phyloP scores from a whole-genome alignment of 1,139 yeast species.

The Yamadazyma membranifaciens region DNA sequence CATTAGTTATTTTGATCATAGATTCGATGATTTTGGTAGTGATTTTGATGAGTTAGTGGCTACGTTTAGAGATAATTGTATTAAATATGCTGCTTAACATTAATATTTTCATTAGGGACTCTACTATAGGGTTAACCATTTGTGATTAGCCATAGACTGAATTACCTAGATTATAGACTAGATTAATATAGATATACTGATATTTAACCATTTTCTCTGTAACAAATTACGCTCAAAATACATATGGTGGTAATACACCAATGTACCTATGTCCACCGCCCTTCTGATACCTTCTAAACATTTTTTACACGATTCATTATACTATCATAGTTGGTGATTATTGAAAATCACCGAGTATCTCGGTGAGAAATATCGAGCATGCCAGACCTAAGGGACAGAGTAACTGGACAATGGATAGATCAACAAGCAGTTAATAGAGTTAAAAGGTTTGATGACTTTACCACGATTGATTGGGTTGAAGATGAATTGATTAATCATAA shows the following conservation, averaged over 20 bases:
- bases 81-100: constrained; percentile 12
- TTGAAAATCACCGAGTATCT: too few relatives aligned
- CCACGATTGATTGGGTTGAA: constrained; percentile 82
- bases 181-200: too few relatives aligned
- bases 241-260: too few relatives aligned
- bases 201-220: too few relatives aligned
- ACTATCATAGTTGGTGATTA: too few relatives aligned
- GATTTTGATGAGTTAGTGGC: constrained; percentile 25
- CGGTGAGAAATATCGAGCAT: not conserved
- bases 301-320: too few relatives aligned
- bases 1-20: constrained; percentile 26
- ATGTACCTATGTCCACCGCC: too few relatives aligned
- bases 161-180: too few relatives aligned
- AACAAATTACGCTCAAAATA: too few relatives aligned
- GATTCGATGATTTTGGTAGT: constrained; percentile 12
- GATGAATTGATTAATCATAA: constrained; percentile 65
- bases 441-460: constrained; percentile 55
- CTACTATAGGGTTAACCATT: too few relatives aligned
- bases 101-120: not conserved
- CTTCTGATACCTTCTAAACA: too few relatives aligned
- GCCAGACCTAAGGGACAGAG: constrained; percentile 20
- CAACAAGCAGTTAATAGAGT: constrained; percentile 37
- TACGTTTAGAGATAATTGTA: constrained; percentile 20
- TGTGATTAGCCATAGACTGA: not conserved
- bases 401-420: constrained; percentile 39